Evolutionary conservation across 305 asterid species (phyloP), one percentile per base, ranked within the genome.

Genomic region (Fraxinus paxiana): DNA sequence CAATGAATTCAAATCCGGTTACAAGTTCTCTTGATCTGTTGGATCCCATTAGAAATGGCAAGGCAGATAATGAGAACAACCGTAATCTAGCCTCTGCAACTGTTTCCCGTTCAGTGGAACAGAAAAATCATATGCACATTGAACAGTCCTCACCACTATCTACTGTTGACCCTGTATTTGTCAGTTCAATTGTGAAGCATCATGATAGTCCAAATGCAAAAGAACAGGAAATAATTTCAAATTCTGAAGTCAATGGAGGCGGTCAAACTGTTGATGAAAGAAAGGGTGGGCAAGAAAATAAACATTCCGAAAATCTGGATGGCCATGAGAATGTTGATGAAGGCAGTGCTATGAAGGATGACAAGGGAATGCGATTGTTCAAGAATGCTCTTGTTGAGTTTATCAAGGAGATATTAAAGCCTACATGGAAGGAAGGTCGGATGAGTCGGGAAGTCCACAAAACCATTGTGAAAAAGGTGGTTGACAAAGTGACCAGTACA

Each of bases 401-500:
- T 87, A 97, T 96, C 4, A 96, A 96, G 88, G 97, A 92, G 82
- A 89, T 91, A 65, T 79, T 96, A 33, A 96, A 94, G 88, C 99
- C 99, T 6, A 88, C 86, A 1, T 94, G 99, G 99, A 96, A 94
- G 83, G 95, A 92, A 93, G 99, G 98, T 30, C 84, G 82, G 48
- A 90, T 96, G 98, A 94, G 97, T 84, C 85, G 98, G 84, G 99
- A 96, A 2, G 96, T 83, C 43, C 96, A 96, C 88, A 96, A 96
- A 85, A 91, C 91, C 81, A 83, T 96, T 37, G 99, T 96, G 90
- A 96, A 92, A 87, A 94, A 93, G 88, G 98, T 92, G 87, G 98
- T 96, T 76, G 98, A 96, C 86, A 94, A 96, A 87, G 92, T 96
- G 79, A 90, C 90, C 2, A 76, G 92, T 79, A 82, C 98, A 41